A percentile compares a stretch with the other conserved stretches of the same genome.
Conservation (phyloP, 148 eudicot species). For the Chenopodium album region DNA sequence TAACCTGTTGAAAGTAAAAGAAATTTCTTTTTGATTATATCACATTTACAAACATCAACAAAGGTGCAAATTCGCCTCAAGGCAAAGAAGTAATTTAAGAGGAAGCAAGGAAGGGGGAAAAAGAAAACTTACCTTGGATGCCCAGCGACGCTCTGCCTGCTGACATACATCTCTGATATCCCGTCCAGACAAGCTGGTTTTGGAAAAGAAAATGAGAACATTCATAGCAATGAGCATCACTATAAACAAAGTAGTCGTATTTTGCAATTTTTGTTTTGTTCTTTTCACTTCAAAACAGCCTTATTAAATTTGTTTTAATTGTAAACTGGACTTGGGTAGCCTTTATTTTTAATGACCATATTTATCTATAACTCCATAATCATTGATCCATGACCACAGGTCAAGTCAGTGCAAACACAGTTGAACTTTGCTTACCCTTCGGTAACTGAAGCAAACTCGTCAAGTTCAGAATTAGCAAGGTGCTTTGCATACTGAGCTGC, state of each 20-base stretch:
- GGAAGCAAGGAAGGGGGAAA: not conserved
- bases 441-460: slow-evolving; percentile 62
- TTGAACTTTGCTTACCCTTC: slow-evolving; percentile 55
- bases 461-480: slow-evolving; percentile 59
- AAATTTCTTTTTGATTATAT: too few species aligned
- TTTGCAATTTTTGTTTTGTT: not conserved
- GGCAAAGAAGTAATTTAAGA: not conserved
- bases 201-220: not conserved
- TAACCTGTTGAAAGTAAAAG: slow-evolving; percentile 40
- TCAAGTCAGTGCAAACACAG: not conserved
- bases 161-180: slow-evolving; percentile 91
- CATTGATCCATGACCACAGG: not conserved
- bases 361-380: not conserved
- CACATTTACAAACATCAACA: not conserved
- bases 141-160: slow-evolving; percentile 98
- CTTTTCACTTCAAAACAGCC: not conserved
- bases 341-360: not conserved
- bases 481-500: slow-evolving; percentile 97
- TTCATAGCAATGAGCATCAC: not conserved
- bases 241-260: too few species aligned
- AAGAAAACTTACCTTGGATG: slow-evolving; percentile 65
- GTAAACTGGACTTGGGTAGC: not conserved
- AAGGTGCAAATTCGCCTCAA: not conserved
- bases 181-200: slow-evolving; percentile 80
- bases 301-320: too few species aligned